Conservation (phyloP, 108 stramenopile species). For the Cyclostephanos invisitatus region DNA sequence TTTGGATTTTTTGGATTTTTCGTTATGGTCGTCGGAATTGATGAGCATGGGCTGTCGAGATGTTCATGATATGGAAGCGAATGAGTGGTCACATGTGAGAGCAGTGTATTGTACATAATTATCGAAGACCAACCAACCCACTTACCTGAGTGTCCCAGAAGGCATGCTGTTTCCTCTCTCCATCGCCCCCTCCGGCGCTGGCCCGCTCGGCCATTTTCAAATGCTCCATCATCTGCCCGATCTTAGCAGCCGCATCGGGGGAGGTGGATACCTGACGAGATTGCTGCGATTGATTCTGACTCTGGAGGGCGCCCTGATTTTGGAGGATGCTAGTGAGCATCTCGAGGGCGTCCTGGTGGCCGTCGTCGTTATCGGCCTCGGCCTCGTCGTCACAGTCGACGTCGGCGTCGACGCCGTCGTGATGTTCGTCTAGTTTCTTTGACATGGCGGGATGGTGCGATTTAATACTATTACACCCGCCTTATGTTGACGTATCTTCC, state of each 20-base stretch:
- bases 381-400: conserved; percentile 4
- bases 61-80: too few relatives aligned
- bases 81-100: too few relatives aligned
- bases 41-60: conserved; percentile 44
- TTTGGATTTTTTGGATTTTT: conserved; percentile 49
- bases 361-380: conserved; percentile 3
- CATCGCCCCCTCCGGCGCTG: conserved; percentile 10
- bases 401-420: conserved; percentile 14
- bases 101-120: background rate
- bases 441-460: conserved; percentile 4
- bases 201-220: conserved; percentile 16
- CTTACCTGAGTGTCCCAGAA: conserved; percentile 99
- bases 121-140: too few relatives aligned
- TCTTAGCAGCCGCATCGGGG: conserved; percentile 8
- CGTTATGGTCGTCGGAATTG: conserved; percentile 26
- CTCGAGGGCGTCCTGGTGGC: conserved; percentile 34
- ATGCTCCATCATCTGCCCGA: conserved; percentile 18
- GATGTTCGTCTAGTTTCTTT: background rate
- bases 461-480: background rate
- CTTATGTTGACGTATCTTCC: too few relatives aligned
- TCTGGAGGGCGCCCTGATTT: conserved; percentile 15
- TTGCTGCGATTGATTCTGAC: conserved; percentile 10
- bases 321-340: conserved; percentile 32
- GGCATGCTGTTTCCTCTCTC: conserved; percentile 63
- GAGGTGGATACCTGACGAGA: background rate